A percentile compares a stretch with the other conserved stretches of the same genome.
phyloP scores from a whole-genome alignment of 352 stramenopile genomes.

The Pythium sp. region DNA sequence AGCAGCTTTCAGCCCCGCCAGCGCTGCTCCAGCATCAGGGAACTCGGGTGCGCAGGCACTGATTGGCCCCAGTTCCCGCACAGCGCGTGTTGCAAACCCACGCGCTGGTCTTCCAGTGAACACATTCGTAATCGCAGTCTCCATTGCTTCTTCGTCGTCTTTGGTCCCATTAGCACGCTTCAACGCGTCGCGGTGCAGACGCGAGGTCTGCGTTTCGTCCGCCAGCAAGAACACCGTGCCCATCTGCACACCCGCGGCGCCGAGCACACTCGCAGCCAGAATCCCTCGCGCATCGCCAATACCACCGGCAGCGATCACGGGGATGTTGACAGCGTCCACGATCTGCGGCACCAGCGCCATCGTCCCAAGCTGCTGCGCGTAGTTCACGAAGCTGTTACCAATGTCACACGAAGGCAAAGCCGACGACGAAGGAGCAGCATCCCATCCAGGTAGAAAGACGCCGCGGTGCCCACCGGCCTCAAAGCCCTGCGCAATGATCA shows the following conservation, averaged over 20 bases:
- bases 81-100: not conserved
- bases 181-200: constrained; percentile 29
- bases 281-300: constrained; percentile 51
- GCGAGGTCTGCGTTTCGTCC: constrained; percentile 37
- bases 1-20: not conserved
- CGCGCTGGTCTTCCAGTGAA: constrained; percentile 1
- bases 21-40: not conserved
- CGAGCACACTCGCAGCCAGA: constrained; percentile 34
- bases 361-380: constrained; percentile 29
- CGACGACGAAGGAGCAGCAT: not conserved
- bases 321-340: constrained; percentile 30
- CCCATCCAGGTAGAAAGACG: constrained; percentile 26
- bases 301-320: constrained; percentile 55
- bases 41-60: not conserved
- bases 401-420: not conserved
- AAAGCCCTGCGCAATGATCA: constrained; percentile 50
- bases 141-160: not conserved
- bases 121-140: constrained; percentile 6
- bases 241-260: constrained; percentile 57
- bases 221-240: constrained; percentile 56
- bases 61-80: not conserved
- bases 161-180: constrained; percentile 6
- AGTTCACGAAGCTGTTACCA: not conserved
- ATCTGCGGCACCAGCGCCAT: constrained; percentile 54
- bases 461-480: constrained; percentile 59